Evolutionary conservation across 495 filamentous ascomycete genomes (phyloP), one percentile per base, ranked within the genome.

Genomic region (Daldinia childiae): DNA sequence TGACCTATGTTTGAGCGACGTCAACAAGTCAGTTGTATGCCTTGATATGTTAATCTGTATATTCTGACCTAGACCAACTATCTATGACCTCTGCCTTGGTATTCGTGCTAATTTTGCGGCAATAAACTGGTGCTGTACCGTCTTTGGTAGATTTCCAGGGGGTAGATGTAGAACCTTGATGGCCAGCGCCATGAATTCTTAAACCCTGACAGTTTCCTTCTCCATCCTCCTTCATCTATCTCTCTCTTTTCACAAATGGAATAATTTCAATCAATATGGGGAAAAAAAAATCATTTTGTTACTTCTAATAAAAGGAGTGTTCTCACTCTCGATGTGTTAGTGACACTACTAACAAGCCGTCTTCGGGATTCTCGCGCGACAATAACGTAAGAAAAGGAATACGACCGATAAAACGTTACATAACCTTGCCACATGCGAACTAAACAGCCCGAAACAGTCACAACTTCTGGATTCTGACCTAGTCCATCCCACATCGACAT

Each of bases 111-210:
- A 21, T 21, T 45, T 45, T 45, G 41, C 7, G 41, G 43, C n/a
- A 21, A 48, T 24, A 48, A 24, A 9, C 17, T 48, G 43, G 43
- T 48, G 7, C 9, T 48, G 43, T 48, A 48, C 43, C 43, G 4
- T 48, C 43, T 24, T 48, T 8, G 17, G 43, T 11, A 12, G 19
- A 30, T 6, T 58, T 43, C 38, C 57, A 27, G 38, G 57, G 57
- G 57, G 57, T 41, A 41, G 30, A 60, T 45, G 57, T 60, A 60
- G 57, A 60, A 60, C 57, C 57, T 60, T 60, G 57, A 60, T 60
- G 38, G 38, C 38, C 57, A 43, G 11, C 38, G 36, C 57, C 21
- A 60, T 43, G 57, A 29, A 60, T n/a, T 45, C 38, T 43, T 60
- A 45, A 60, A 45, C 26, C 57, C 57, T 32, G 3, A 32, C 8